Conservation (phyloP, 2,329 filamentous ascomycete genomes). For the Trichoderma citrinoviride region DNA sequence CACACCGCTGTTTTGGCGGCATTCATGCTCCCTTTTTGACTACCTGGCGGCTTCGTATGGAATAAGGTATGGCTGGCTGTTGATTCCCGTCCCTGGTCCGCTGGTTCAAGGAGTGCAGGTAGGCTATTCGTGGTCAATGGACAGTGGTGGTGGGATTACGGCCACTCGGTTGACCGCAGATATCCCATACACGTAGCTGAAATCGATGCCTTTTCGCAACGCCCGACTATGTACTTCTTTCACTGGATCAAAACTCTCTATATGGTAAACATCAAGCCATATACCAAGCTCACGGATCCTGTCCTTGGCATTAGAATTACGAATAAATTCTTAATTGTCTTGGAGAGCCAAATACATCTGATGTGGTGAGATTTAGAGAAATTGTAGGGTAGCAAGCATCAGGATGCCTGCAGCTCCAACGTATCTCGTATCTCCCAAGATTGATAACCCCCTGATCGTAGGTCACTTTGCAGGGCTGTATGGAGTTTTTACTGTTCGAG, state of each 20-base stretch:
- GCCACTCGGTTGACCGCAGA: too few relatives aligned
- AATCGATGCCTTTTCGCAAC: not conserved
- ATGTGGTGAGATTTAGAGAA: not conserved
- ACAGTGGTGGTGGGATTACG: not conserved
- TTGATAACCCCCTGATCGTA: not conserved
- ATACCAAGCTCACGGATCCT: too few relatives aligned
- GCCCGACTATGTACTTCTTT: too few relatives aligned
- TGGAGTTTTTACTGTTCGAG: not conserved
- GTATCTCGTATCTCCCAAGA: not conserved
- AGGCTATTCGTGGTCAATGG: not conserved
- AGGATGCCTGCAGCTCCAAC: not conserved
- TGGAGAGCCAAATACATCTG: not conserved
- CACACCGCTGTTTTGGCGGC: slow-evolving; percentile 3
- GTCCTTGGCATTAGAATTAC: not conserved
- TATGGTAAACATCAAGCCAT: too few relatives aligned
- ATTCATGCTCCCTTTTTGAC: not conserved
- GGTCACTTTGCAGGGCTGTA: not conserved
- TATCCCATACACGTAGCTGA: not conserved
- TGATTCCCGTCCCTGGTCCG: too few relatives aligned
- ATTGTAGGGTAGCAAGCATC: not conserved
- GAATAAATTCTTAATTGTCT: not conserved
- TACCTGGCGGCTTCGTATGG: not conserved
- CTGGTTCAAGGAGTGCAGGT: too few relatives aligned
- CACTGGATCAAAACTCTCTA: too few relatives aligned
- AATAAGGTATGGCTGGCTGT: too few relatives aligned